Percentiles rank a stretch among this genome's conserved stretches.
Conservation (phyloP, 2,329 filamentous ascomycete species). For the Aspergillus aculeatinus region DNA sequence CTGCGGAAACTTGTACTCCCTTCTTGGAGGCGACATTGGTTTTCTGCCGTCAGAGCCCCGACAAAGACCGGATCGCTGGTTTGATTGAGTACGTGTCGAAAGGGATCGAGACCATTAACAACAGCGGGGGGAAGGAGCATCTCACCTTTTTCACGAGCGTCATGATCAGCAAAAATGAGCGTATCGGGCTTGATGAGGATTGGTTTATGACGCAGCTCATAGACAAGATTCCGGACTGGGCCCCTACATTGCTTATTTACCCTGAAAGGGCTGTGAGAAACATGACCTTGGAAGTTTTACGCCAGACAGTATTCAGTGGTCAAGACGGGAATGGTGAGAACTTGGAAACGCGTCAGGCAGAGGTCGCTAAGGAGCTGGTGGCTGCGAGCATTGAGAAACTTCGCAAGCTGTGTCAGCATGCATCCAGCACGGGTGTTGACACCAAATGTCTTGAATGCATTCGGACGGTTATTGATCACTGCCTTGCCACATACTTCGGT, state of each 20-base stretch:
- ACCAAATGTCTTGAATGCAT: slow-evolving; percentile 39
- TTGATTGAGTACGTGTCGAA: slow-evolving; percentile 45
- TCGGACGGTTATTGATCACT: slow-evolving; percentile 38
- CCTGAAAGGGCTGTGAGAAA: slow-evolving; percentile 48
- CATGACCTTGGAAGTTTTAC: slow-evolving; percentile 46
- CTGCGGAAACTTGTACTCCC: slow-evolving; percentile 50
- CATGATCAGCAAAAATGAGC: slow-evolving; percentile 44
- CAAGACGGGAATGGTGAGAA: slow-evolving; percentile 32
- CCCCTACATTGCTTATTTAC: slow-evolving; percentile 53
- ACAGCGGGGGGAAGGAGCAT: slow-evolving; percentile 50
- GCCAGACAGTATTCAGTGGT: slow-evolving; percentile 43
- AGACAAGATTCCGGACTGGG: slow-evolving; percentile 50
- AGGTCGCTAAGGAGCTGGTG: slow-evolving; percentile 34
- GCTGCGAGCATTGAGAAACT: slow-evolving; percentile 35
- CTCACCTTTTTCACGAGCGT: slow-evolving; percentile 54
- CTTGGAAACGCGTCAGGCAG: slow-evolving; percentile 26
- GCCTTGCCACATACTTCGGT: slow-evolving; percentile 39
- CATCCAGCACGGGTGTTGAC: slow-evolving; percentile 32
- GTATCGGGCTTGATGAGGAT: slow-evolving; percentile 31
- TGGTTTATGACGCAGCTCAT: slow-evolving; percentile 40
- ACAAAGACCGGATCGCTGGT: slow-evolving; percentile 36
- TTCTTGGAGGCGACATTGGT: slow-evolving; percentile 59
- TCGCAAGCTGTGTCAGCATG: slow-evolving; percentile 31
- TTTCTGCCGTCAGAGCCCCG: slow-evolving; percentile 50
- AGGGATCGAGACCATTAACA: slow-evolving; percentile 50